Percentiles rank a stretch among this genome's conserved stretches.
Conservation (phyloP, 192 early-diverging fungal genomes). For the Podila horticola region DNA sequence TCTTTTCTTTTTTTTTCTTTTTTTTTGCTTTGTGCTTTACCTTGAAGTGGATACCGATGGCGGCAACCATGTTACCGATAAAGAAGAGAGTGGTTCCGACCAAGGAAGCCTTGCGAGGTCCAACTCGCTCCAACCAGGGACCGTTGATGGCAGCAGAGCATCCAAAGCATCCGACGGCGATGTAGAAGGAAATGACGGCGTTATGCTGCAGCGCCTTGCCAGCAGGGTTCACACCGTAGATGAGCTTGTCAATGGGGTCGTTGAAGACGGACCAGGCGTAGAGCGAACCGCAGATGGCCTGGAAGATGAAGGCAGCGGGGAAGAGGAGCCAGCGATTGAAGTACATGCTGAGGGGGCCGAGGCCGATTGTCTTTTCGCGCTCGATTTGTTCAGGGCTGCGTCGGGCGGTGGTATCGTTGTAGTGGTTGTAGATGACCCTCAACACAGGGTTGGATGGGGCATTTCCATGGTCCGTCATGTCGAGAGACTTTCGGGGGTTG, state of each 20-base stretch:
- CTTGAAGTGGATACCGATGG: conserved; percentile 66
- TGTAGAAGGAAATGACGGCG: conserved; percentile 74
- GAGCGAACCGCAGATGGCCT: conserved; percentile 78
- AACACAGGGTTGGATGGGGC: conserved; percentile 2
- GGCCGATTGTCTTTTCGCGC: conserved; percentile 60
- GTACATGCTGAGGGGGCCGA: conserved; percentile 38
- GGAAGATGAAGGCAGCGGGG: conserved; percentile 74
- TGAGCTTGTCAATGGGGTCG: conserved; percentile 68
- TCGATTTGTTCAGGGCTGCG: conserved; percentile 68
- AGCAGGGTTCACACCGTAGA: conserved; percentile 59
- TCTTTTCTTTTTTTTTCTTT: not conserved
- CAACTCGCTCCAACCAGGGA: conserved; percentile 83
- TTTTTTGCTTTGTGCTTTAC: conserved; percentile 7
- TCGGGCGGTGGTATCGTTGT: conserved; percentile 64
- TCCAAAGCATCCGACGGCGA: conserved; percentile 83
- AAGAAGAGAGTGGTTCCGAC: conserved; percentile 75
- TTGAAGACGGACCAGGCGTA: conserved; percentile 86
- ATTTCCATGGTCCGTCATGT: not conserved
- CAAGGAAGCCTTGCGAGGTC: conserved; percentile 72
- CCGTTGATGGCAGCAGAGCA: conserved; percentile 75
- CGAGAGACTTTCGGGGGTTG: not conserved
- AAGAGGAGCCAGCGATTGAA: conserved; percentile 78
- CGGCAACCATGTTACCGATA: conserved; percentile 72
- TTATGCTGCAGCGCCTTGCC: conserved; percentile 47
- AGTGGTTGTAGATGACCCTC: conserved; percentile 16